phyloP scores from a whole-genome alignment of 2,329 filamentous ascomycete species.

The Alternaria sp. region DNA sequence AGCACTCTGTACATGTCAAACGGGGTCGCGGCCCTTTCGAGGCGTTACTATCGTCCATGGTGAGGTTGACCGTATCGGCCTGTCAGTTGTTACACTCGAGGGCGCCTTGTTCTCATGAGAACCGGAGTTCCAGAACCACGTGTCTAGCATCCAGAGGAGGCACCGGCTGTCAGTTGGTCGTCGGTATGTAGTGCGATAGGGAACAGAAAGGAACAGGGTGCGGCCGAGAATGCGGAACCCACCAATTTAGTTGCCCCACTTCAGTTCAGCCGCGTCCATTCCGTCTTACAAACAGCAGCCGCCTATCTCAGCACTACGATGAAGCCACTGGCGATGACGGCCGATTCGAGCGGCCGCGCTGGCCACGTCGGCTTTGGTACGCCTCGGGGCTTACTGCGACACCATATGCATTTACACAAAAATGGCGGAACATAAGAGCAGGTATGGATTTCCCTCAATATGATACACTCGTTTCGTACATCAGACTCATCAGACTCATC shows the following conservation, averaged over 20 bases:
- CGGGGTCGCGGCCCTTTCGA: constrained; percentile 23
- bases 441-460: not conserved
- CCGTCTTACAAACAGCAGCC: not conserved
- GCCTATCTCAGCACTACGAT: not conserved
- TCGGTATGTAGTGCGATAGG: not conserved
- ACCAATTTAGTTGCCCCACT: constrained; percentile 11
- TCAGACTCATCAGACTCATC: not conserved
- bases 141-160: not conserved
- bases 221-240: constrained; percentile 9
- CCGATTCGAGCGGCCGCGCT: constrained; percentile 8
- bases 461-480: not conserved
- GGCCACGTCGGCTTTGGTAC: not conserved
- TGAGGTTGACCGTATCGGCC: constrained; percentile 1
- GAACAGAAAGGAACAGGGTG: constrained; percentile 1
- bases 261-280: not conserved
- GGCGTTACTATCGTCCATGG: constrained; percentile 17
- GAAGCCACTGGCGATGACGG: not conserved
- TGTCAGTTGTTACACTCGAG: not conserved
- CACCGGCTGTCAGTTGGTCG: not conserved
- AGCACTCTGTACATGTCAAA: constrained; percentile 44
- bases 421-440: constrained; percentile 11
- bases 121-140: not conserved
- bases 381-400: not conserved
- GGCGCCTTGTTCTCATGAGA: not conserved
- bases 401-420: not conserved